Evolutionary conservation across 371 early-diverging fungal genomes (phyloP).

Genomic region (Mucor piriformis): DNA sequence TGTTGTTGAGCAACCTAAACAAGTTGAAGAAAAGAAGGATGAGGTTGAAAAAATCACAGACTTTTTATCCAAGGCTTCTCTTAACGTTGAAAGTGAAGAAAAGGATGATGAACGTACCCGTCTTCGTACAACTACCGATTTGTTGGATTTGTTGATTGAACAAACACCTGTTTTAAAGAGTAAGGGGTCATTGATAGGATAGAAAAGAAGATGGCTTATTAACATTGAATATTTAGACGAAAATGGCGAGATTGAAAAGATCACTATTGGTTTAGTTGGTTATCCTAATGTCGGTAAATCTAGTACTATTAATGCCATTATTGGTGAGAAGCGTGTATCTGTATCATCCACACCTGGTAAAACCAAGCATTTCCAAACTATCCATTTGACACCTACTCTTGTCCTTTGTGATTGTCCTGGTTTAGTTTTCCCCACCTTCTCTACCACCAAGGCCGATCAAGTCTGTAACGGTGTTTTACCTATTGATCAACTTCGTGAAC

Average conservation of each 20-base stretch:
- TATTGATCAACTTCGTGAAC: slow-evolving; percentile 98
- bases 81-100: slow-evolving; percentile 20
- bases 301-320: slow-evolving; percentile 98
- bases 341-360: slow-evolving; percentile 99
- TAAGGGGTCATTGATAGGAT: background rate
- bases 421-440: slow-evolving; percentile 98
- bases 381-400: slow-evolving; percentile 80
- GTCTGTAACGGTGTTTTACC: slow-evolving; percentile 98
- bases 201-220: too few species aligned
- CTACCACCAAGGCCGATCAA: slow-evolving; percentile 97
- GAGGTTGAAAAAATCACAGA: slow-evolving; percentile 36
- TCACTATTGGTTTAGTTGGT: slow-evolving; percentile 96
- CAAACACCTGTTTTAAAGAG: slow-evolving; percentile 36
- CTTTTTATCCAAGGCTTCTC: slow-evolving; percentile 14
- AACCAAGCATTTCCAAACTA: slow-evolving; percentile 99
- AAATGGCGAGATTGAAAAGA: slow-evolving; percentile 47
- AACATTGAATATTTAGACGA: slow-evolving; percentile 22
- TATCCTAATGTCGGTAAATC: slow-evolving; percentile 99
- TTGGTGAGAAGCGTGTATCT: slow-evolving; percentile 94
- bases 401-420: slow-evolving; percentile 99
- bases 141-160: slow-evolving; percentile 48
- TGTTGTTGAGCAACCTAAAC: slow-evolving; percentile 24
- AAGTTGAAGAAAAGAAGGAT: slow-evolving; percentile 26
- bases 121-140: slow-evolving; percentile 48
- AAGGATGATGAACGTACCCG: slow-evolving; percentile 48